phyloP scores from a whole-genome alignment of 441 rosid genomes.

The Arabidopsis lyrata region DNA sequence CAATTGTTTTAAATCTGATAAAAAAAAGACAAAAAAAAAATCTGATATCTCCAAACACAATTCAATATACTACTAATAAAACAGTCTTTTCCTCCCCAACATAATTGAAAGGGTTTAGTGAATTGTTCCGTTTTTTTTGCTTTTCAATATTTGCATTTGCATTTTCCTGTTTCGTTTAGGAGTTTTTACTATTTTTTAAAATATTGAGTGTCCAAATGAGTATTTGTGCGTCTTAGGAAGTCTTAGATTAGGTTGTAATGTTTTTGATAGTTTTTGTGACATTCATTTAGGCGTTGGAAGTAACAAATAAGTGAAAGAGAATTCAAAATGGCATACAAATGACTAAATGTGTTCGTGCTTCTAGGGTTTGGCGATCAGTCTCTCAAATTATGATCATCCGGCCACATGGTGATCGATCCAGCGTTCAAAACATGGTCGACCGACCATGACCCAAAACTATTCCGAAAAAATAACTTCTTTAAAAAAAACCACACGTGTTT shows the following conservation, averaged over 20 bases:
- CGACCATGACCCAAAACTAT: not conserved
- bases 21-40: no score
- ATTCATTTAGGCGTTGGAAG: not conserved
- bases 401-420: not conserved
- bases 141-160: not conserved
- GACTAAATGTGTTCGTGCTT: no score
- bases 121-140: not conserved
- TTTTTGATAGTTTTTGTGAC: not conserved
- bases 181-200: no score
- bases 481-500: no score
- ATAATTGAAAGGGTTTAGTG: not conserved
- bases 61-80: not conserved
- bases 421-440: not conserved
- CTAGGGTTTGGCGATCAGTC: no score
- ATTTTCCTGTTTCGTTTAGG: not conserved
- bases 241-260: not conserved
- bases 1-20: not conserved
- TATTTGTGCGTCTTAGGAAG: not conserved
- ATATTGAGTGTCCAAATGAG: not conserved
- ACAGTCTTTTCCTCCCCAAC: not conserved
- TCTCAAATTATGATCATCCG: no score
- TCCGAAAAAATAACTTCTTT: not conserved
- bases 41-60: not conserved
- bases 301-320: not conserved
- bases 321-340: not conserved